phyloP scores from a whole-genome alignment of 768 basidiomycete genomes.

The Boletus huronensis region DNA sequence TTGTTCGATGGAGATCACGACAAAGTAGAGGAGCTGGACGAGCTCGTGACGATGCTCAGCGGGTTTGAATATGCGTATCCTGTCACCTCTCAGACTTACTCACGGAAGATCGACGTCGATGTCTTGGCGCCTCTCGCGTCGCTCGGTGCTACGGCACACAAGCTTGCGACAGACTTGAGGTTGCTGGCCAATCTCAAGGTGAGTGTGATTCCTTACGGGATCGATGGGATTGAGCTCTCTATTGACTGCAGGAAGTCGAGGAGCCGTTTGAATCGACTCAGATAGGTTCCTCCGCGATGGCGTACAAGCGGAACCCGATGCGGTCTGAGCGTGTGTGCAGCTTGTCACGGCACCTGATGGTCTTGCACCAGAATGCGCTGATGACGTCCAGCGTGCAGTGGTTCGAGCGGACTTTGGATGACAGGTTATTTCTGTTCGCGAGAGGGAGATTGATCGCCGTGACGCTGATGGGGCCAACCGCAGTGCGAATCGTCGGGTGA shows the following conservation, averaged over 20 bases:
- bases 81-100: slow-evolving; percentile 98
- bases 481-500: slow-evolving; percentile 94
- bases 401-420: slow-evolving; percentile 98
- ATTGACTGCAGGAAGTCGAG: slow-evolving; percentile 74
- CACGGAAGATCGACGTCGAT: slow-evolving; percentile 94
- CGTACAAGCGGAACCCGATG: slow-evolving; percentile 99
- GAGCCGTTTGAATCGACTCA: slow-evolving; percentile 99
- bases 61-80: slow-evolving; percentile 96
- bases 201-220: not conserved
- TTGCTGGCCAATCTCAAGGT: slow-evolving; percentile 93
- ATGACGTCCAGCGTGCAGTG: slow-evolving; percentile 96
- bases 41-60: slow-evolving; percentile 82
- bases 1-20: slow-evolving; percentile 94
- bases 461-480: slow-evolving; percentile 7
- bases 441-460: not conserved
- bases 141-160: slow-evolving; percentile 93
- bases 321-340: slow-evolving; percentile 97
- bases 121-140: slow-evolving; percentile 88
- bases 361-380: slow-evolving; percentile 91
- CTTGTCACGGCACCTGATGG: slow-evolving; percentile 93
- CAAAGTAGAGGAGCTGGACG: slow-evolving; percentile 91
- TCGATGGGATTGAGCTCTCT: not conserved
- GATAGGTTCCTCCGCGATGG: slow-evolving; percentile 97
- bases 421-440: slow-evolving; percentile 52
- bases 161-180: slow-evolving; percentile 94